Base-by-base conservation (phyloP, 805 yeast species). In the Ogataea nonfermentans region DNA sequence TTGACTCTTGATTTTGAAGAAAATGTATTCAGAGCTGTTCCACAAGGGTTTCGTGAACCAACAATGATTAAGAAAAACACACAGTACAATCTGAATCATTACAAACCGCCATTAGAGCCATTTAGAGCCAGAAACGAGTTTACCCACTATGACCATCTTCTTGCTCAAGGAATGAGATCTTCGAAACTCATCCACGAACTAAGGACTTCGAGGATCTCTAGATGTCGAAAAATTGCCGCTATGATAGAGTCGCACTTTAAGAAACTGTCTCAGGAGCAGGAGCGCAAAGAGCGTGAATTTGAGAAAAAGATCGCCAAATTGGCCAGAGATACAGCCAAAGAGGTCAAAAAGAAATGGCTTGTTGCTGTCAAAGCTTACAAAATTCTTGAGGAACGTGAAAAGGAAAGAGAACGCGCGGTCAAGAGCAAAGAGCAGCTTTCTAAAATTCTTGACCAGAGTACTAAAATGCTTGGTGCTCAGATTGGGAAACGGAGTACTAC, bases 181-280 rank as follows among this genome's bases (percentile, higher is more conserved):
- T 75, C 95, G 4, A 81, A 78, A 48, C 62, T 86, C 9, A 78
- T 88, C 44, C 77, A 74, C 35, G 90, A 82, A 45, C 71, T 76
- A 41, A 71, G 85, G 40, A 77, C 70, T 41, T 73, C 75, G 17
- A 84, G 83, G 47, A 74, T 79, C 11, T 74, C 81, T n/a, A 72
- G 79, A 48, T 78, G 87, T 2, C 76, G 79, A 52, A 84, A 78
- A 48, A 74, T 89, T 5, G 82, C 96, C 0, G 79, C 71, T 32
- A 84, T 88, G 85, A 68, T 93, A 14, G 97, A 91, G 46, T 78
- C 73, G 33, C 90, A 93, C 65, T 91, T 88, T 68, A 84, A 84
- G 51, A 81, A 90, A 58, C 73, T 85, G 34, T 79, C 83, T 0
- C 96, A 95, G 42, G 95, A 95, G 30, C 87, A 85, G 48, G 98